phyloP scores from a whole-genome alignment of 345 rosid genomes.

The Reutealis trisperma region DNA sequence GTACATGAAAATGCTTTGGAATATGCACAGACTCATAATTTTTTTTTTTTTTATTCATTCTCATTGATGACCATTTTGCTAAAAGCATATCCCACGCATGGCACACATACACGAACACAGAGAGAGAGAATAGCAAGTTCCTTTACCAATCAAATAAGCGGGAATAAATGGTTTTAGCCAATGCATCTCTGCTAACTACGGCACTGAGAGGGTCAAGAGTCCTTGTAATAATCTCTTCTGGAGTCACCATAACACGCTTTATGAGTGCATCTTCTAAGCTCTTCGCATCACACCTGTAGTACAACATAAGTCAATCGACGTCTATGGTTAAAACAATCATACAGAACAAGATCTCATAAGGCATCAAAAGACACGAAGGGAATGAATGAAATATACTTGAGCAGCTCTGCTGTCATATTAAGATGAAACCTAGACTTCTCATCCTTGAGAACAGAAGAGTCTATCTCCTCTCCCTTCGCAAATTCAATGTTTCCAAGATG shows the following conservation, averaged over 20 bases:
- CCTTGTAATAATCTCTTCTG: conserved; percentile 97
- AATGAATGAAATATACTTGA: conserved; percentile 51
- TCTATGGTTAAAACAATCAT: conserved; percentile 25
- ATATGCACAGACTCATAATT: background rate
- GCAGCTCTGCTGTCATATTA: conserved; percentile 79
- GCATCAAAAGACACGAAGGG: conserved; percentile 16
- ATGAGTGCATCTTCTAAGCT: conserved; percentile 93
- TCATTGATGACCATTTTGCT: background rate
- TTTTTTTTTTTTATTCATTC: background rate
- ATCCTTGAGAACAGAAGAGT: conserved; percentile 92
- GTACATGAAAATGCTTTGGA: conserved; percentile 12
- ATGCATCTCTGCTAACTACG: conserved; percentile 87
- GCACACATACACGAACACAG: background rate
- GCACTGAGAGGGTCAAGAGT: conserved; percentile 93
- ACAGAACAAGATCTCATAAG: conserved; percentile 11
- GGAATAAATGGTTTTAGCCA: conserved; percentile 93
- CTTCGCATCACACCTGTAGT: conserved; percentile 75
- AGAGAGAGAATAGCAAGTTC: conserved; percentile 18
- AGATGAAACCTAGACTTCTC: conserved; percentile 90
- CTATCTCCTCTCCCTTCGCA: conserved; percentile 83
- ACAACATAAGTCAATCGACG: conserved; percentile 17
- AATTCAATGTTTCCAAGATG: conserved; percentile 96
- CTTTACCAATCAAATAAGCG: conserved; percentile 97
- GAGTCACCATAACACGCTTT: conserved; percentile 99
- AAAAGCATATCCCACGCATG: background rate